Evolutionary conservation across 257 asterid species (phyloP).

Genomic region (Ophiorrhiza pumila): DNA sequence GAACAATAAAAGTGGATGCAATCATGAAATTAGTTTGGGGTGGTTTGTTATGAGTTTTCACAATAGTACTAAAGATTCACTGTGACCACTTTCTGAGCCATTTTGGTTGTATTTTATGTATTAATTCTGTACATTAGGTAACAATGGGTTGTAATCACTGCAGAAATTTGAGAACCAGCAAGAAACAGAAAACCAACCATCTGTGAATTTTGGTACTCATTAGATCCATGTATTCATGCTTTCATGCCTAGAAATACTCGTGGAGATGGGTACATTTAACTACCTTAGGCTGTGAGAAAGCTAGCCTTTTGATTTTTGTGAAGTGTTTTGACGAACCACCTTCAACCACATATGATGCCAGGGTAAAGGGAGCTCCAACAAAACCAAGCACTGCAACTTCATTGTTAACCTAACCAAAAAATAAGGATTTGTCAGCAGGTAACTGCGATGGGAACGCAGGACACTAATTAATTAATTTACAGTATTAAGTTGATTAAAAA

Average conservation of each 20-base stretch:
- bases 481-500: background rate
- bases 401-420: conserved; percentile 58
- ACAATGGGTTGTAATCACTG: background rate
- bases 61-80: conserved; percentile 7
- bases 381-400: conserved; percentile 99
- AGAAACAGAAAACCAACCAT: background rate
- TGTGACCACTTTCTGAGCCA: background rate
- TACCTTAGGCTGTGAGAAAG: conserved; percentile 96
- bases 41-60: background rate
- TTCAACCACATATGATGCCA: conserved; percentile 93
- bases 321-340: conserved; percentile 99
- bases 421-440: conserved; percentile 17
- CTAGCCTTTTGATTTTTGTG: conserved; percentile 80
- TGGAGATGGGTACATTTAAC: conserved; percentile 1
- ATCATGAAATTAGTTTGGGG: background rate
- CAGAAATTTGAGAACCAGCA: background rate
- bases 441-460: background rate
- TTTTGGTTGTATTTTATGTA: background rate
- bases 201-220: background rate
- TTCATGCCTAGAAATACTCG: background rate
- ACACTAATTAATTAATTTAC: background rate
- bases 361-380: conserved; percentile 97
- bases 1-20: background rate
- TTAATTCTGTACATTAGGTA: background rate
- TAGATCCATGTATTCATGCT: background rate